Conservation (phyloP, 179 eudicot genomes). For the Silene noctiflora region DNA sequence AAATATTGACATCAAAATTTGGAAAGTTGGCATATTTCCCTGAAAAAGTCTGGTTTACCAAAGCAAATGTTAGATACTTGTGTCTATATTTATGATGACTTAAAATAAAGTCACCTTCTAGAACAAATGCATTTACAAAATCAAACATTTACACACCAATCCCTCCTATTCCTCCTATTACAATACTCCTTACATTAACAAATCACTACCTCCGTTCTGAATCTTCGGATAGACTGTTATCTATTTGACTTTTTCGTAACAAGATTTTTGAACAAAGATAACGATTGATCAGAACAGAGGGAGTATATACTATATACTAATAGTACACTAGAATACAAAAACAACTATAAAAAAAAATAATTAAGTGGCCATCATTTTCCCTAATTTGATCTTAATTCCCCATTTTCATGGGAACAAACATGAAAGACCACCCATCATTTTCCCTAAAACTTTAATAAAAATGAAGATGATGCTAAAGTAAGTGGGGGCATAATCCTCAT, state of each 20-base stretch:
- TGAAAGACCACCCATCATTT: not conserved
- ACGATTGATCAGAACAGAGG: too few species aligned
- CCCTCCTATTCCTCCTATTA: not conserved
- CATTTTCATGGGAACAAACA: conserved; percentile 5
- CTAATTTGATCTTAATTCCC: conserved; percentile 7
- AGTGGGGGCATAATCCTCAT: conserved; percentile 27
- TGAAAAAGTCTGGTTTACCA: not conserved
- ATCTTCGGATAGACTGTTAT: too few species aligned
- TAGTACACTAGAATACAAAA: not conserved
- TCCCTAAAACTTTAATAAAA: conserved; percentile 21
- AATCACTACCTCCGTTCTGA: too few species aligned
- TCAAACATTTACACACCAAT: not conserved
- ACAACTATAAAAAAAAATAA: not conserved
- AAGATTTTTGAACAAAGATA: too few species aligned
- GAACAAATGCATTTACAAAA: not conserved
- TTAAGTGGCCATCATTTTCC: not conserved
- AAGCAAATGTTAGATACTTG: not conserved
- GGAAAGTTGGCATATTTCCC: not conserved
- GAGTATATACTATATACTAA: not conserved
- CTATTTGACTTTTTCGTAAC: too few species aligned
- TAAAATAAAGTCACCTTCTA: not conserved
- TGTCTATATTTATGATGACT: not conserved
- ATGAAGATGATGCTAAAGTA: conserved; percentile 15
- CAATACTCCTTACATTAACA: not conserved
- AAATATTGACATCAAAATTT: conserved; percentile 1